phyloP scores from a whole-genome alignment of 1,284 basidiomycete genomes.

The Malassezia furfur region DNA sequence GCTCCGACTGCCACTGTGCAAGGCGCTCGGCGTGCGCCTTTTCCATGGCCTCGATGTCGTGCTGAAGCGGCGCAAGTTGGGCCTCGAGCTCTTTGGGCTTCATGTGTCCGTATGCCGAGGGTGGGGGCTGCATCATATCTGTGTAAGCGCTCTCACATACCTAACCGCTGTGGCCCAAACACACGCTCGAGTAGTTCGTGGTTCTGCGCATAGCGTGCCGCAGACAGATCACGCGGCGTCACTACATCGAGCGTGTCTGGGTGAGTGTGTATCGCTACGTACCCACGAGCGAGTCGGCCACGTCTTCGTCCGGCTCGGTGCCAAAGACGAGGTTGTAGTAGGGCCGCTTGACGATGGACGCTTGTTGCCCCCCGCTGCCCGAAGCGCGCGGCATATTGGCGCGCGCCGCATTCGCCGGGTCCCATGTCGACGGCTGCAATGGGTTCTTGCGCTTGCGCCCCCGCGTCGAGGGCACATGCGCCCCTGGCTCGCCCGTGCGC shows the following conservation, averaged over 20 bases:
- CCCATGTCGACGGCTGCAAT: slow-evolving; percentile 2
- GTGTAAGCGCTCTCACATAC: slow-evolving; percentile 5
- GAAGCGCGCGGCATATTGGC: slow-evolving; percentile 13
- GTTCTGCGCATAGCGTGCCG: slow-evolving; percentile 38
- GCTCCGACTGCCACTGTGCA: neutral
- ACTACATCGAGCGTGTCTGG: slow-evolving; percentile 39
- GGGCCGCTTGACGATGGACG: slow-evolving; percentile 5
- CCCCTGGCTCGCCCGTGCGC: slow-evolving; percentile 3
- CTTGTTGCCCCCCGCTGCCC: neutral
- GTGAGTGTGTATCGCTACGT: neutral
- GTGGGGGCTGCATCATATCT: slow-evolving; percentile 28
- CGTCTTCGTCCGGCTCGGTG: slow-evolving; percentile 17
- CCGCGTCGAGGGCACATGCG: slow-evolving; percentile 12
- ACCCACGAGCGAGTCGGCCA: slow-evolving; percentile 18
- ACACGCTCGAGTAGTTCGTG: slow-evolving; percentile 40
- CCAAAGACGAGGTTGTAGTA: slow-evolving; percentile 16
- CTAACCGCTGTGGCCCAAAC: slow-evolving; percentile 38
- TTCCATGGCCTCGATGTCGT: slow-evolving; percentile 13
- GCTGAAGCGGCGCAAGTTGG: slow-evolving; percentile 17
- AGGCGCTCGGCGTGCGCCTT: neutral
- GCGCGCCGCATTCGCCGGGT: slow-evolving; percentile 6
- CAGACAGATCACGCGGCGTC: slow-evolving; percentile 35
- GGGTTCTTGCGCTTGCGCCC: slow-evolving; percentile 16
- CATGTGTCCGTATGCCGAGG: slow-evolving; percentile 29
- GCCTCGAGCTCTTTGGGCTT: slow-evolving; percentile 21